These are phyloP conservation scores for Tuber microsphaerosporum DNA, from an alignment of 495 filamentous ascomycete genomes.

Conservation along the genomic window DNA sequence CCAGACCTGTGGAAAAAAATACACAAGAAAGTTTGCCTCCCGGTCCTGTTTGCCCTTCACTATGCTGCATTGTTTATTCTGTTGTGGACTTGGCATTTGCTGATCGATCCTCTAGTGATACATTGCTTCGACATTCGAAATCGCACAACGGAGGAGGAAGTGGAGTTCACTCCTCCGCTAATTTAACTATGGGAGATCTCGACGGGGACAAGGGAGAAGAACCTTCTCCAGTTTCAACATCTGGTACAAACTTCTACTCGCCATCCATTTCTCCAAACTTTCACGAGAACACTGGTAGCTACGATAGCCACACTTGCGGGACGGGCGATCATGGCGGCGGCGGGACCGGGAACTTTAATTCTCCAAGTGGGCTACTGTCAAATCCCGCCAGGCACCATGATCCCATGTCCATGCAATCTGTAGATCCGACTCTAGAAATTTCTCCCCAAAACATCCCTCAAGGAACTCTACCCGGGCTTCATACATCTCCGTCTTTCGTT, in stretches of 20 bases:
- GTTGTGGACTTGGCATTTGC: neutral
- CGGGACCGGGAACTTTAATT: slow-evolving; percentile 3
- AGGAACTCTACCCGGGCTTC: neutral
- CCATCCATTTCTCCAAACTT: slow-evolving; percentile 2
- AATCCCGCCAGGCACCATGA: neutral
- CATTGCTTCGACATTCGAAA: slow-evolving; percentile 1
- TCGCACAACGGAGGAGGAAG: neutral
- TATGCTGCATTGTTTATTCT: neutral
- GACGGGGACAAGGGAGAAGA: neutral
- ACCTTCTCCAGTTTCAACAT: neutral
- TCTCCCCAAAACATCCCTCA: slow-evolving; percentile 1
- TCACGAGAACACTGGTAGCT: neutral
- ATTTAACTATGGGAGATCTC: neutral
- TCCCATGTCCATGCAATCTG: neutral
- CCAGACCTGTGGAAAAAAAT: slow-evolving; percentile 1
- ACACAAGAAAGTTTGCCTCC: slow-evolving; percentile 1
- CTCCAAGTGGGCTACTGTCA: neutral
- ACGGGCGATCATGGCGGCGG: neutral
- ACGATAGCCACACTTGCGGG: neutral
- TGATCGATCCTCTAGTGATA: neutral
- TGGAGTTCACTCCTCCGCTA: neutral
- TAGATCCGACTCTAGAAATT: neutral
- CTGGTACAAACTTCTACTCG: neutral
- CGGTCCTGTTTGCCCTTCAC: neutral
- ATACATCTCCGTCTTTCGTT: neutral